A percentile compares a stretch with the other conserved stretches of the same genome.
phyloP scores from a whole-genome alignment of 2,329 filamentous ascomycete genomes.

The Sclerotinia borealis region DNA sequence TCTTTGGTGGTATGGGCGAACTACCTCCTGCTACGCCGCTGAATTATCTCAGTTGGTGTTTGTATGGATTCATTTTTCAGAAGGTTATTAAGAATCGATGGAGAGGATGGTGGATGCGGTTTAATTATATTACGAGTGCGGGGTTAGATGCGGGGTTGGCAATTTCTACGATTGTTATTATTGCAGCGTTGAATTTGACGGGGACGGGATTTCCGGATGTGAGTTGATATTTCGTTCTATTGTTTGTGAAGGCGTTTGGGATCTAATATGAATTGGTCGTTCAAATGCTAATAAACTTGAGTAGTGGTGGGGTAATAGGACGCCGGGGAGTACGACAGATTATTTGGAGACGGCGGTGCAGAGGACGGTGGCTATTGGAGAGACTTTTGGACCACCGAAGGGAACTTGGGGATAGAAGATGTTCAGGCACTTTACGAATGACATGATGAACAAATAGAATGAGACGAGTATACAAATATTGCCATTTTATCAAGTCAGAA shows the following conservation, averaged over 20 bases:
- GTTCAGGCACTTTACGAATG: neutral
- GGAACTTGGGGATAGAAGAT: neutral
- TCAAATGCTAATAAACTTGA: neutral
- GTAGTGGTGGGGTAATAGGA: slow-evolving; percentile 61
- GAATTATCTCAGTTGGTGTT: slow-evolving; percentile 64
- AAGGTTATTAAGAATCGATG: slow-evolving; percentile 58
- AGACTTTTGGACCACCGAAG: slow-evolving; percentile 18
- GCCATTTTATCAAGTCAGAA: neutral
- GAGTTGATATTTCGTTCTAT: neutral
- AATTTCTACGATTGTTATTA: slow-evolving; percentile 62
- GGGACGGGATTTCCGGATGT: slow-evolving; percentile 48
- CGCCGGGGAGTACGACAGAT: slow-evolving; percentile 17
- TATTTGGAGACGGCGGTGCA: slow-evolving; percentile 18
- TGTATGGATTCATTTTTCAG: slow-evolving; percentile 62
- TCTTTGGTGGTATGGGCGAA: slow-evolving; percentile 11
- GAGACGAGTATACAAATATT: neutral
- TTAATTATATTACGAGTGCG: slow-evolving; percentile 70
- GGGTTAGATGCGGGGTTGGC: slow-evolving; percentile 65
- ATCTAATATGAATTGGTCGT: neutral
- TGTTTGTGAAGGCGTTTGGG: neutral
- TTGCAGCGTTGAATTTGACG: slow-evolving; percentile 60
- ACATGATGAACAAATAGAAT: neutral
- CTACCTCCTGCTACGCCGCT: slow-evolving; percentile 61
- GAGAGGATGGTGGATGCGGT: slow-evolving; percentile 70
- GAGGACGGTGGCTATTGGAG: slow-evolving; percentile 15